A percentile compares a stretch with the other conserved stretches of the same genome.
Evolutionary conservation across 352 stramenopile genomes (phyloP).

Genomic region (Pythium coloratum): DNA sequence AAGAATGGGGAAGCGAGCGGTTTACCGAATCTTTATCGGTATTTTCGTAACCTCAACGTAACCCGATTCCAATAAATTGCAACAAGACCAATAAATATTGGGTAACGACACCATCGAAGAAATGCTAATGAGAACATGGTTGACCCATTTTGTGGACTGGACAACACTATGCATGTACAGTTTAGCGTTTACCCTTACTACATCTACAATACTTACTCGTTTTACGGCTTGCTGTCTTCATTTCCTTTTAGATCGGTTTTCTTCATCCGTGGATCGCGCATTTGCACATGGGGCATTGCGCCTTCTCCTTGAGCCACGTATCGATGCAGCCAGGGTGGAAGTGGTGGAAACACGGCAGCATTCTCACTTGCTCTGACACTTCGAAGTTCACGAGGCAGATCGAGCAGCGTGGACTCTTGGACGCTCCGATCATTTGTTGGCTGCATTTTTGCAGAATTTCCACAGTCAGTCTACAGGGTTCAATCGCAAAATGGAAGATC

Average conservation of each 20-base stretch:
- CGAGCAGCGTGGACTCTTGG: slow-evolving; percentile 53
- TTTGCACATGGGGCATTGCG: slow-evolving; percentile 79
- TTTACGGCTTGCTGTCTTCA: not conserved
- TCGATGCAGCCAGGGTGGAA: slow-evolving; percentile 81
- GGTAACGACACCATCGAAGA: too few species aligned
- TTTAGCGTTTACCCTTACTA: not conserved
- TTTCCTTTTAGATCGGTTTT: not conserved
- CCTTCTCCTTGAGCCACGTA: slow-evolving; percentile 69
- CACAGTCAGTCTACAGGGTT: not conserved
- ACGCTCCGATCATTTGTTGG: slow-evolving; percentile 54
- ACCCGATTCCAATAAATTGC: not conserved
- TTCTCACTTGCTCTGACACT: slow-evolving; percentile 41
- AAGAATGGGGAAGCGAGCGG: not conserved
- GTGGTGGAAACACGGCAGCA: slow-evolving; percentile 80
- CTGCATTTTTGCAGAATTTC: slow-evolving; percentile 28
- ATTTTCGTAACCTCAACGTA: not conserved
- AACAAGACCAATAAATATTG: not conserved
- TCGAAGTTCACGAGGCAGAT: slow-evolving; percentile 67
- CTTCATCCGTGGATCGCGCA: slow-evolving; percentile 59
- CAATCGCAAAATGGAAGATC: slow-evolving; percentile 2
- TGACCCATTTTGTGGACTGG: not conserved
- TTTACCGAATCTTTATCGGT: slow-evolving; percentile 1
- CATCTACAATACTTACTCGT: slow-evolving; percentile 3
- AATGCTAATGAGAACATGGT: too few species aligned
- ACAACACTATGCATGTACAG: too few species aligned